Percentiles rank a stretch among this genome's conserved stretches.
Evolutionary conservation across 2,329 filamentous ascomycete genomes (phyloP).

Genomic region (Diaporthe caulivora): DNA sequence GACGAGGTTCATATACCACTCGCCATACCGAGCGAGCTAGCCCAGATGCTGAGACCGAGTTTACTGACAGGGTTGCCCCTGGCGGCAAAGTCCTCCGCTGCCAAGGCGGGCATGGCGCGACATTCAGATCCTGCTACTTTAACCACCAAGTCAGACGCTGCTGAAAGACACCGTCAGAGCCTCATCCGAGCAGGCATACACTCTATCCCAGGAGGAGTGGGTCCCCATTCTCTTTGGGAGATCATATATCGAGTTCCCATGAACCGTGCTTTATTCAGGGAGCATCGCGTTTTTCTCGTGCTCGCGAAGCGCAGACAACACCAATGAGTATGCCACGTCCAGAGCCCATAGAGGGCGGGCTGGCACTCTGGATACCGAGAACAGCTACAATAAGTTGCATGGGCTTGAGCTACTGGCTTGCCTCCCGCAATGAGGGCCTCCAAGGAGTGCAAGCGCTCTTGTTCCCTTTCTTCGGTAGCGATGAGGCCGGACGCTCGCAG

Average conservation of each 20-base stretch:
- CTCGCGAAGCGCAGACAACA: not conserved
- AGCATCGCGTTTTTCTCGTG: not conserved
- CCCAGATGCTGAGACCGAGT: not conserved
- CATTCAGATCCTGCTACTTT: not conserved
- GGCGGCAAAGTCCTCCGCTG: conserved; percentile 2
- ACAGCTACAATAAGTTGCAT: conserved; percentile 10
- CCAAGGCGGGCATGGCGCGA: conserved; percentile 3
- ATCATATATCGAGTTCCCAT: not conserved
- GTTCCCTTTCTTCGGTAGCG: conserved; percentile 31
- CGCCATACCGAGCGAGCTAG: no score
- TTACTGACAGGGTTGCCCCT: conserved; percentile 8
- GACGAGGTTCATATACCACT: no score
- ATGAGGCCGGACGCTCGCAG: not conserved
- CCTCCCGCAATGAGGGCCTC: not conserved
- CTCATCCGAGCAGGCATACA: not conserved
- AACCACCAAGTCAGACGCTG: not conserved
- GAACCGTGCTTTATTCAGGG: not conserved
- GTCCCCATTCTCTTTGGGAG: not conserved
- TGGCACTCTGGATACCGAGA: conserved; percentile 25
- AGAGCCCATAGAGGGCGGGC: not conserved
- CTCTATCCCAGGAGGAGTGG: not conserved
- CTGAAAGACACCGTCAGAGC: not conserved
- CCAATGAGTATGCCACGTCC: not conserved
- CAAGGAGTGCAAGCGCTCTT: conserved; percentile 14
- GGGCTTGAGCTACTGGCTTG: conserved; percentile 7